These are phyloP conservation scores for Diphasiastrum complanatum DNA, from an alignment of 83 land plant genomes.

Conservation along the genomic window DNA sequence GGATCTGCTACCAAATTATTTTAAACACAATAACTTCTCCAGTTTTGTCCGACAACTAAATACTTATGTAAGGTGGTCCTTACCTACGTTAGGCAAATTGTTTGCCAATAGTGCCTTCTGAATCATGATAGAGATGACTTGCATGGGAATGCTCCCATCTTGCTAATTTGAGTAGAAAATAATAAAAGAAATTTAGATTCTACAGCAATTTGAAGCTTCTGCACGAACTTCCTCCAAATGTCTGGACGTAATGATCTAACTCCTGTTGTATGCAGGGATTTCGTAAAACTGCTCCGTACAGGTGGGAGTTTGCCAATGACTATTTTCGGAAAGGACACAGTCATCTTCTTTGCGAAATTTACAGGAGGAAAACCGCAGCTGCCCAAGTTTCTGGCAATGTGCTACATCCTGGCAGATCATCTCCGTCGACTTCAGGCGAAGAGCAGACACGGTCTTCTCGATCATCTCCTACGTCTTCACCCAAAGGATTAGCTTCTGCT, in stretches of 20 bases:
- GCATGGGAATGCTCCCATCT: constrained; percentile 3
- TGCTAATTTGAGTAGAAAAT: not conserved
- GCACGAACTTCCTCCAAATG: not conserved
- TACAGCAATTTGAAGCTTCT: not conserved
- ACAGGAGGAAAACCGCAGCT: not conserved
- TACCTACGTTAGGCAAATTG: not conserved
- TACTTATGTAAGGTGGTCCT: constrained; percentile 22
- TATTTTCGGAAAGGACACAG: constrained; percentile 8
- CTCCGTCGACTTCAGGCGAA: too few relatives aligned
- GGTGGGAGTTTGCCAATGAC: constrained; percentile 19
- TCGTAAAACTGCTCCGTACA: constrained; percentile 8
- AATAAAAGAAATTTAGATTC: not conserved
- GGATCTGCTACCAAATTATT: constrained; percentile 26
- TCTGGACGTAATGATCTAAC: not conserved
- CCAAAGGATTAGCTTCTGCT: not conserved
- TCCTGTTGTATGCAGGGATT: constrained; percentile 15
- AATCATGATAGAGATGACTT: not conserved
- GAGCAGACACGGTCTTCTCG: not conserved
- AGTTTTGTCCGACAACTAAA: constrained; percentile 27
- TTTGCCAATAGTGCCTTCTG: not conserved
- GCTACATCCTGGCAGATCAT: too few relatives aligned
- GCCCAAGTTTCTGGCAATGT: not conserved
- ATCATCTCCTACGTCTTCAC: not conserved
- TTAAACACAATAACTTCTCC: constrained; percentile 23
- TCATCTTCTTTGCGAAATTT: constrained; percentile 11